phyloP scores from a whole-genome alignment of 345 rosid species.

The Hirschfeldia incana region DNA sequence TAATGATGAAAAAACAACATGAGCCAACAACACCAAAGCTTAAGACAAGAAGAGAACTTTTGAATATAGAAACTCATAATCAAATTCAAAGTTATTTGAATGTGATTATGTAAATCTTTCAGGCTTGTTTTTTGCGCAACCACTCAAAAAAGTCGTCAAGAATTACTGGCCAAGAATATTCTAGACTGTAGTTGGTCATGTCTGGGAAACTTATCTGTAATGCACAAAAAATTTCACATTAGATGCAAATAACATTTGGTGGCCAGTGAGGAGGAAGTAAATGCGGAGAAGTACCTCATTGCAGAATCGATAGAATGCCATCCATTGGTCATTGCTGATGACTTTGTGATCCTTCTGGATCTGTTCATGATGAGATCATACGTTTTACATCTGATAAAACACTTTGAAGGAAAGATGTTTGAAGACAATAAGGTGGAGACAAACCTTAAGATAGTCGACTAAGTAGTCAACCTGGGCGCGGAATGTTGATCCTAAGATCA shows the following conservation, averaged over 20 bases:
- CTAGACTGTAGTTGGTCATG: constrained; percentile 66
- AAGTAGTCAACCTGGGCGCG: constrained; percentile 79
- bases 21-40: background rate
- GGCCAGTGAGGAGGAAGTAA: background rate
- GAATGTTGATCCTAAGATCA: constrained; percentile 75
- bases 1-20: constrained; percentile 14
- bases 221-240: constrained; percentile 26
- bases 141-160: constrained; percentile 98
- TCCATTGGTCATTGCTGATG: constrained; percentile 93
- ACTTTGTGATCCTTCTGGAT: constrained; percentile 86
- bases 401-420: background rate
- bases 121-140: constrained; percentile 76
- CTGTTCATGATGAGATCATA: constrained; percentile 41
- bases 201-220: constrained; percentile 93
- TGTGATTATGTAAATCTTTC: constrained; percentile 26
- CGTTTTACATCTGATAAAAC: background rate
- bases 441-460: constrained; percentile 47
- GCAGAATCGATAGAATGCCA: constrained; percentile 79
- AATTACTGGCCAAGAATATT: constrained; percentile 94
- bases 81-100: background rate
- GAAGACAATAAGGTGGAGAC: background rate
- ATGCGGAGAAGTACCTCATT: constrained; percentile 46
- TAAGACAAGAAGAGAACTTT: background rate
- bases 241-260: background rate
- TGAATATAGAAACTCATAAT: background rate